These are phyloP conservation scores for Spatholobus suberectus DNA, from an alignment of 306 rosid species.

Conservation along the genomic window DNA sequence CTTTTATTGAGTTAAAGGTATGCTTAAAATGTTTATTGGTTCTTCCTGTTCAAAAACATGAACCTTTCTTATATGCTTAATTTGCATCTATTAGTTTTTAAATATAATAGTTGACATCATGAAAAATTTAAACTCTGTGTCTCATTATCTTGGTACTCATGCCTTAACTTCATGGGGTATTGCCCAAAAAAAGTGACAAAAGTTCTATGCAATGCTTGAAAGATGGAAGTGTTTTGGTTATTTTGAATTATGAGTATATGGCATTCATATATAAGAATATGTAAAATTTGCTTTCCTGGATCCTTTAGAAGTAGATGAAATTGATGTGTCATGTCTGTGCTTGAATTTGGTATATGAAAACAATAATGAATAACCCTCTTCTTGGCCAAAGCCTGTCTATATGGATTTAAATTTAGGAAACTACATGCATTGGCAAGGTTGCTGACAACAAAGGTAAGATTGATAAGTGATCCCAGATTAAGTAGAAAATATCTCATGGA, in stretches of 20 bases:
- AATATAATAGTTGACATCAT: not conserved
- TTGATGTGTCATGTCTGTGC: not conserved
- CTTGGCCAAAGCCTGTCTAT: slow-evolving; percentile 13
- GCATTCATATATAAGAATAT: not conserved
- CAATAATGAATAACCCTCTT: not conserved
- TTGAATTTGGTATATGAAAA: slow-evolving; percentile 13
- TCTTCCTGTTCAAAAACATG: not conserved
- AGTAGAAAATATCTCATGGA: not conserved
- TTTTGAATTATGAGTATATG: slow-evolving; percentile 13
- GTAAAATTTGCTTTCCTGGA: not conserved
- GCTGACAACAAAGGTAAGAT: not conserved
- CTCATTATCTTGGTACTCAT: not conserved
- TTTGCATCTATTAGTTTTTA: slow-evolving; percentile 10
- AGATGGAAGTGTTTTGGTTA: slow-evolving; percentile 14
- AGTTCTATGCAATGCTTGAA: slow-evolving; percentile 16
- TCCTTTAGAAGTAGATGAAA: slow-evolving; percentile 9
- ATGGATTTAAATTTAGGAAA: slow-evolving; percentile 10
- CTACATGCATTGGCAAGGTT: slow-evolving; percentile 18
- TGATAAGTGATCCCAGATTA: slow-evolving; percentile 15
- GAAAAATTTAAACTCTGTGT: not conserved
- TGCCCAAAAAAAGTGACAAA: not conserved
- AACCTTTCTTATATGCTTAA: not conserved
- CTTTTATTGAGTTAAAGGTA: not conserved
- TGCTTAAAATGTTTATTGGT: not conserved
- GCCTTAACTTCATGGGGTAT: not conserved